Percentiles rank a stretch among this genome's conserved stretches.
Conservation (phyloP, 352 stramenopile genomes). For the Phytopythium helicoides region DNA sequence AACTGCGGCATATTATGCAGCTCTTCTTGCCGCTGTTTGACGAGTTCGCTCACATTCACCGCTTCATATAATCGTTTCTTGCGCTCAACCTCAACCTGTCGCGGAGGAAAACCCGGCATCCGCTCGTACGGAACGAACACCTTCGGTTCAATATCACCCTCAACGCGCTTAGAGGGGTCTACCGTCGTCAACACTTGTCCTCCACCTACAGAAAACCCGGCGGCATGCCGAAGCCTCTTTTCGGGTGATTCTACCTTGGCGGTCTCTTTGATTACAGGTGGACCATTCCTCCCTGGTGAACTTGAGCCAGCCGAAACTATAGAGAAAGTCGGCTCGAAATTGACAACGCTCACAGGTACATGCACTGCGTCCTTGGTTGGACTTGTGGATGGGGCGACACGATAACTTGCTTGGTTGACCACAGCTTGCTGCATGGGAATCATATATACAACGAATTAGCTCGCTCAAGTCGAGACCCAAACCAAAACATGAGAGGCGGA, state of each 20-base stretch:
- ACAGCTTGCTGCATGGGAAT: neutral
- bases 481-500: neutral
- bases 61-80: constrained; percentile 62
- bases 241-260: constrained; percentile 35
- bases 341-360: constrained; percentile 42
- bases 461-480: neutral
- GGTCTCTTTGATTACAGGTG: constrained; percentile 26
- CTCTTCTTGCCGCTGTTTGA: constrained; percentile 39
- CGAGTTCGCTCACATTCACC: constrained; percentile 36
- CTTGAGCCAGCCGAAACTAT: constrained; percentile 7
- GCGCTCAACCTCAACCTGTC: constrained; percentile 67
- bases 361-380: constrained; percentile 35
- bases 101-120: constrained; percentile 45
- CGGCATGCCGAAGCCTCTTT: constrained; percentile 31
- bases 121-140: constrained; percentile 70
- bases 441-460: neutral
- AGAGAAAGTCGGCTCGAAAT: constrained; percentile 50
- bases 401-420: constrained; percentile 10
- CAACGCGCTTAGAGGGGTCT: constrained; percentile 37
- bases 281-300: constrained; percentile 25
- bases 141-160: constrained; percentile 67
- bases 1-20: constrained; percentile 39
- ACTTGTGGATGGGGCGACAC: constrained; percentile 59
- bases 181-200: constrained; percentile 37
- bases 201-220: constrained; percentile 47